A percentile compares a stretch with the other conserved stretches of the same genome.
phyloP scores from a whole-genome alignment of 495 filamentous ascomycete genomes.

The Penicillium salamii region DNA sequence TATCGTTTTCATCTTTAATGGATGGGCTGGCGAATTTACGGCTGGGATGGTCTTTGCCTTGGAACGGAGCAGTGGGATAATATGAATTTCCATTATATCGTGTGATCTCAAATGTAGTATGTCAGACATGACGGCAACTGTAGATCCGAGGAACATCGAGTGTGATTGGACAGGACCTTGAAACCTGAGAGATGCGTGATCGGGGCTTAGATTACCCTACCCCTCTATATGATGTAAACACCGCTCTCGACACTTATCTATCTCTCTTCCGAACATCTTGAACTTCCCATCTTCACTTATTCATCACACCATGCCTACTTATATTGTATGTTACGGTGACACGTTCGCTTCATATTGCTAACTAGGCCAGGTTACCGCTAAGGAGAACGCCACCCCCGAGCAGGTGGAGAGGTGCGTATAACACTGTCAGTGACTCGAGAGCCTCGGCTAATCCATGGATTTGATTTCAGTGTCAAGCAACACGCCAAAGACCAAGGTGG shows the following conservation, averaged over 20 bases:
- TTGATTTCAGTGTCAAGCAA: conserved; percentile 1
- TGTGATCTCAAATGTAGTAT: no score
- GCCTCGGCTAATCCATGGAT: not conserved
- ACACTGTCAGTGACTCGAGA: not conserved
- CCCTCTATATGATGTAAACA: conserved; percentile 11
- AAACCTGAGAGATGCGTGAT: conserved; percentile 1
- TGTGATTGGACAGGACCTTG: no score
- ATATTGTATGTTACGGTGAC: not conserved
- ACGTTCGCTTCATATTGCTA: not conserved
- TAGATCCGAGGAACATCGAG: not conserved
- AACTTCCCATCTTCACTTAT: not conserved
- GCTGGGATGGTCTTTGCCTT: conserved; percentile 29
- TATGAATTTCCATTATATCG: conserved; percentile 16
- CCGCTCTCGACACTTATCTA: not conserved
- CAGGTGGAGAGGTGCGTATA: conserved; percentile 1
- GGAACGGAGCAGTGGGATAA: conserved; percentile 29
- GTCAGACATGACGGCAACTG: not conserved
- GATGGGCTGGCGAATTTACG: conserved; percentile 37
- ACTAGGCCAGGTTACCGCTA: conserved; percentile 1
- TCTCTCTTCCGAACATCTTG: not conserved
- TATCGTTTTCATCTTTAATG: conserved; percentile 31
- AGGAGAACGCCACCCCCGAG: not conserved
- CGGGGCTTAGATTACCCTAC: conserved; percentile 1
- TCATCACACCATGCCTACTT: not conserved
- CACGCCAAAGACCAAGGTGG: not conserved